Conservation (phyloP, 371 early-diverging fungal species). For the Mucor velutinosus region DNA sequence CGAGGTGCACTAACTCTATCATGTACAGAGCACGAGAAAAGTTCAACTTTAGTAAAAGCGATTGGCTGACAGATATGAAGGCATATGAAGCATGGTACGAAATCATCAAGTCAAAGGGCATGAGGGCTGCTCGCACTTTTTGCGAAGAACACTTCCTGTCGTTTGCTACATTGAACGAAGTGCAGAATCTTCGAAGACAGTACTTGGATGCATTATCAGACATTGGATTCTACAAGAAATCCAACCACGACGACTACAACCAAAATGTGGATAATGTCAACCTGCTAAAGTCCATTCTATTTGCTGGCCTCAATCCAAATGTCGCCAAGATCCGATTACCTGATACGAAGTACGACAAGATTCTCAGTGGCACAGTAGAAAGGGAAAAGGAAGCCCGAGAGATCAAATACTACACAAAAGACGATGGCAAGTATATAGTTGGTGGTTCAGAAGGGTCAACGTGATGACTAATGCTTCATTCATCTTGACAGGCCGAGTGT, state of each 20-base stretch:
- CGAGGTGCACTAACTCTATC: no score
- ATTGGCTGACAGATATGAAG: constrained; percentile 68
- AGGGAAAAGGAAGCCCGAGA: constrained; percentile 73
- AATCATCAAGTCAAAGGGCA: constrained; percentile 31
- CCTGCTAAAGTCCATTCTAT: constrained; percentile 61
- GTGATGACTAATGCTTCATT: background rate
- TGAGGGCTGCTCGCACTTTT: constrained; percentile 37
- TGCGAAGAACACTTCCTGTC: constrained; percentile 67
- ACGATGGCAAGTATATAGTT: constrained; percentile 41
- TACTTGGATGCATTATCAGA: constrained; percentile 57
- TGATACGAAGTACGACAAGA: constrained; percentile 72
- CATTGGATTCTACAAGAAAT: constrained; percentile 60
- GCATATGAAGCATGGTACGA: constrained; percentile 69
- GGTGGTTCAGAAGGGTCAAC: no score
- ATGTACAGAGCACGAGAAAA: constrained; percentile 53
- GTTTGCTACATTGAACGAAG: constrained; percentile 51
- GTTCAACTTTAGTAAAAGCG: constrained; percentile 66
- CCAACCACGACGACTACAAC: constrained; percentile 38
- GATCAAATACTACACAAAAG: constrained; percentile 70
- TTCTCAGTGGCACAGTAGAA: constrained; percentile 73
- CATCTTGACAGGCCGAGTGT: constrained; percentile 60
- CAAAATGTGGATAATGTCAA: constrained; percentile 52
- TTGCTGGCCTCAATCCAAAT: constrained; percentile 71
- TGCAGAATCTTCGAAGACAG: constrained; percentile 57
- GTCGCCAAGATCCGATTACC: constrained; percentile 73